Conservation (phyloP, 1,284 basidiomycete species). For the Malassezia sympodialis region DNA sequence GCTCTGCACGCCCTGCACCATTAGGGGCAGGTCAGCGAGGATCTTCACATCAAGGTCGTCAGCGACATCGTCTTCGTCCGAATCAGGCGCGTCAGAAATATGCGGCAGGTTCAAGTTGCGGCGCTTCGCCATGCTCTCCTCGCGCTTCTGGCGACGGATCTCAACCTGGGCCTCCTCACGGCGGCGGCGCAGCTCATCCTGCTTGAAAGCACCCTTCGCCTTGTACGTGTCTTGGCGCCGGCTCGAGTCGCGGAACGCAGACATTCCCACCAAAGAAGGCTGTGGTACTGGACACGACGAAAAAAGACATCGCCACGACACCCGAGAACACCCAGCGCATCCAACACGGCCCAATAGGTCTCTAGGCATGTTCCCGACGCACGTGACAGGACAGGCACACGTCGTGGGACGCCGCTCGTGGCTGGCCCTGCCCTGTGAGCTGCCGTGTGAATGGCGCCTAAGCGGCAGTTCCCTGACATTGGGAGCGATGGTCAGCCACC, state of each 20-base stretch:
- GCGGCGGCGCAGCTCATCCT: constrained; percentile 45
- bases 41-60: constrained; percentile 54
- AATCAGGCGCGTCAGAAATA: constrained; percentile 37
- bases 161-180: constrained; percentile 48
- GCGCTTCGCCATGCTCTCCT: constrained; percentile 47
- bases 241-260: constrained; percentile 33
- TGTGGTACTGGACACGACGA: background rate
- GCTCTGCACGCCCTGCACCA: constrained; percentile 87
- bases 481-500: background rate
- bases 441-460: constrained; percentile 9
- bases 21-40: constrained; percentile 63
- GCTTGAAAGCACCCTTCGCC: constrained; percentile 45
- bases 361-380: background rate
- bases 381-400: background rate
- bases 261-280: constrained; percentile 20
- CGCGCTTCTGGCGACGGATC: constrained; percentile 46
- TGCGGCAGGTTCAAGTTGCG: constrained; percentile 39
- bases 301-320: background rate
- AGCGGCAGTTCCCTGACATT: constrained; percentile 5
- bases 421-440: background rate
- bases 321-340: background rate
- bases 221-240: constrained; percentile 46
- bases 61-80: constrained; percentile 36
- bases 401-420: background rate
- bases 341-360: constrained; percentile 11